Percentiles rank a stretch among this genome's conserved stretches.
Evolutionary conservation across 2,329 filamentous ascomycete species (phyloP).

Genomic region (Fusarium tuaranense): DNA sequence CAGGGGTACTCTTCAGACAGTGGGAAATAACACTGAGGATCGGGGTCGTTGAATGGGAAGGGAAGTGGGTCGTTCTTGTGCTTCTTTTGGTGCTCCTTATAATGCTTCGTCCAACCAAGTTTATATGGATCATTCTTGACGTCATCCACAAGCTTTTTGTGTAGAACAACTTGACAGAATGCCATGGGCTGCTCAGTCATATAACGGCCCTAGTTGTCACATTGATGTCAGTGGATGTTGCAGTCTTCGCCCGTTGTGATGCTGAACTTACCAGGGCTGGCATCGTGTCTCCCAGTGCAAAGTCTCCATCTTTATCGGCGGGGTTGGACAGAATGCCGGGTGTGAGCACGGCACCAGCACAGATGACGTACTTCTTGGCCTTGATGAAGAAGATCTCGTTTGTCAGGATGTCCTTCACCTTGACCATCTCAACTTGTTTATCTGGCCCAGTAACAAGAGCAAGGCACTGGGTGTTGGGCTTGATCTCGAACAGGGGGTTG

Average conservation of each 20-base stretch:
- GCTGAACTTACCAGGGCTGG: not conserved
- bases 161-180: conserved; percentile 1
- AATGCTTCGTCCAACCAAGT: not conserved
- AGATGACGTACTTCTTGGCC: conserved; percentile 2
- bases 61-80: not conserved
- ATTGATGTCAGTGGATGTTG: not conserved
- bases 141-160: not conserved
- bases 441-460: not conserved
- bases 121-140: not conserved
- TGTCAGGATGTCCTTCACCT: not conserved
- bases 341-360: conserved; percentile 5
- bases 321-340: conserved; percentile 2
- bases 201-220: not conserved
- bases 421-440: not conserved
- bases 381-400: not conserved
- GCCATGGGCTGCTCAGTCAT: conserved; percentile 14
- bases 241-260: not conserved
- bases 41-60: conserved; percentile 1
- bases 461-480: conserved; percentile 7
- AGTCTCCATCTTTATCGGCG: not conserved
- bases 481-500: not conserved
- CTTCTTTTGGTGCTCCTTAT: not conserved
- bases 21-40: conserved; percentile 10
- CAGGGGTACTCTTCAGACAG: conserved; percentile 7
- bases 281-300: not conserved